Evolutionary conservation across 2,329 filamentous ascomycete species (phyloP).

Genomic region (Beauveria medogensis): DNA sequence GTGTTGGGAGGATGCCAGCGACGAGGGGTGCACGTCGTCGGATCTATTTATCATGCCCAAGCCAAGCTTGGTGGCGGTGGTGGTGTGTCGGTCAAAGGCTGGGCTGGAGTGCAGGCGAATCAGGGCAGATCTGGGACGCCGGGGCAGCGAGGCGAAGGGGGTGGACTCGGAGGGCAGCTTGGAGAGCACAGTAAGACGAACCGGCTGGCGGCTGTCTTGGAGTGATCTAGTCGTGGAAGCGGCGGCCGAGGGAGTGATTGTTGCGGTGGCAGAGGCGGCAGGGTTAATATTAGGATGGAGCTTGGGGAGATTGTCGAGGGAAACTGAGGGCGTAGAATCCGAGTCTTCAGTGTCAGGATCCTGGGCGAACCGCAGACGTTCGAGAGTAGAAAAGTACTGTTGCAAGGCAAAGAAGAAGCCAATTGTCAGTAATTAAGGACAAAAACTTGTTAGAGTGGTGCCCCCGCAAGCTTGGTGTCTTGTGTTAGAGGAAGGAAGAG

Average conservation of each 20-base stretch:
- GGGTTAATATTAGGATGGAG: conserved; percentile 11
- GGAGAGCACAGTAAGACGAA: conserved; percentile 8
- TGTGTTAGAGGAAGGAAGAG: neutral
- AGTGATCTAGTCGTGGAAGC: neutral
- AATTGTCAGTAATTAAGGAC: neutral
- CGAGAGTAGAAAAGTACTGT: conserved; percentile 66
- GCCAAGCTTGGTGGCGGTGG: neutral
- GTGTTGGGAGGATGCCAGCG: conserved; percentile 6
- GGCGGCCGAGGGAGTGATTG: neutral
- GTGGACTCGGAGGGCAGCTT: conserved; percentile 6
- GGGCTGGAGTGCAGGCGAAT: conserved; percentile 3
- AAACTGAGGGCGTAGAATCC: conserved; percentile 21
- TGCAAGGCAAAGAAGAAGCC: neutral
- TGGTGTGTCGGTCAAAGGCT: neutral
- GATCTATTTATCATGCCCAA: neutral
- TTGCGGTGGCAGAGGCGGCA: conserved; percentile 16
- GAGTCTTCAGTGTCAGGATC: conserved; percentile 22
- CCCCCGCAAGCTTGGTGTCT: neutral
- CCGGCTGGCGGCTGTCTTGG: conserved; percentile 6
- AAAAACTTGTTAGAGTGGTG: neutral
- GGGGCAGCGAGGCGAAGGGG: neutral
- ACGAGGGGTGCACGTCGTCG: neutral
- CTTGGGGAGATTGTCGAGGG: conserved; percentile 18
- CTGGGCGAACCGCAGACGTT: conserved; percentile 60
- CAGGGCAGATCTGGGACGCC: conserved; percentile 8